phyloP scores from a whole-genome alignment of 2,329 filamentous ascomycete genomes.

The Fusarium brachygibbosum region DNA sequence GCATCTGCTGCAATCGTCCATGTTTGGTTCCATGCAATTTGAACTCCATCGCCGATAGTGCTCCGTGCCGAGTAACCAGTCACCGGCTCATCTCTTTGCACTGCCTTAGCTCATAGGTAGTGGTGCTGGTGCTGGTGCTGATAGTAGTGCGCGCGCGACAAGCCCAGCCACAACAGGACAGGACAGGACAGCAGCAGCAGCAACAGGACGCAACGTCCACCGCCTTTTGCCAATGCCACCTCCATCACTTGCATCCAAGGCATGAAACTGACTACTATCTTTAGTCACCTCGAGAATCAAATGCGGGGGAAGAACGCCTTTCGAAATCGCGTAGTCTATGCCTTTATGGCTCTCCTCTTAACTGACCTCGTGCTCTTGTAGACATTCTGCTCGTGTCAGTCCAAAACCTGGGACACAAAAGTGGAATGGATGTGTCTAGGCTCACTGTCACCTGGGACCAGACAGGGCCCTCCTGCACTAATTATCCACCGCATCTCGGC shows the following conservation, averaged over 20 bases:
- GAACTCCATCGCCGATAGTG: constrained; percentile 34
- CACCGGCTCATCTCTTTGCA: constrained; percentile 25
- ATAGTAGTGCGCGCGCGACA: constrained; percentile 27
- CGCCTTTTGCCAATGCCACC: constrained; percentile 38
- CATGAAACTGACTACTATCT: background rate
- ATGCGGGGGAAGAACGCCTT: constrained; percentile 22
- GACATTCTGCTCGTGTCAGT: constrained; percentile 15
- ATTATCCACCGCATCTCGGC: constrained; percentile 22
- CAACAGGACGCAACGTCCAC: constrained; percentile 27
- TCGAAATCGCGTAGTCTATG: constrained; percentile 19
- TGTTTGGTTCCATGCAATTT: constrained; percentile 43
- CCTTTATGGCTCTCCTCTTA: constrained; percentile 7
- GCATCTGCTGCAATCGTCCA: constrained; percentile 32
- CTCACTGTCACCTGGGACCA: constrained; percentile 15
- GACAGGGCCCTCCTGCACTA: constrained; percentile 18
- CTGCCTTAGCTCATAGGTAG: constrained; percentile 24
- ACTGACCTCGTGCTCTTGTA: constrained; percentile 26
- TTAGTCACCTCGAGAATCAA: background rate
- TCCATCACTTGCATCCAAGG: constrained; percentile 12
- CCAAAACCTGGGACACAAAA: constrained; percentile 11
- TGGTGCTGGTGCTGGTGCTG: background rate
- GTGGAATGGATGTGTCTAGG: constrained; percentile 35
- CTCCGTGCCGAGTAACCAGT: constrained; percentile 30
- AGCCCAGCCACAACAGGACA: constrained; percentile 18
- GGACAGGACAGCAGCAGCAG: constrained; percentile 1